Evolutionary conservation across 768 basidiomycete genomes (phyloP).

Genomic region (Suillus plorans): DNA sequence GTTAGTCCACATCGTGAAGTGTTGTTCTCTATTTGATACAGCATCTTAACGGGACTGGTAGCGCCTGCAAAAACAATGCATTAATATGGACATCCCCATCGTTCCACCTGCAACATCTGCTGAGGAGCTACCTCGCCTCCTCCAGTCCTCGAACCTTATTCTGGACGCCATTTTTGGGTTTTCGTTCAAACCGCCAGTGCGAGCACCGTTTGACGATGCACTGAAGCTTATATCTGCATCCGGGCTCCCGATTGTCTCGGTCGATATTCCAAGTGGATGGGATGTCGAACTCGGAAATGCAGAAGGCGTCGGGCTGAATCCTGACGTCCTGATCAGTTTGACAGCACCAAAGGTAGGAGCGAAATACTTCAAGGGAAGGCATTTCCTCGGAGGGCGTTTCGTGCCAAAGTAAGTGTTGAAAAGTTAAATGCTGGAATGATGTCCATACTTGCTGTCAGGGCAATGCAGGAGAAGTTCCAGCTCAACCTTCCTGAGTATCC

Average conservation of each 20-base stretch:
- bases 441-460: slow-evolving; percentile 38
- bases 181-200: slow-evolving; percentile 90
- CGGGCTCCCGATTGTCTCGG: slow-evolving; percentile 80
- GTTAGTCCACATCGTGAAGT: slow-evolving; percentile 33
- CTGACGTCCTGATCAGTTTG: slow-evolving; percentile 83
- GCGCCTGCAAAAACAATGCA: slow-evolving; percentile 84
- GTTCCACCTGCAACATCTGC: slow-evolving; percentile 50
- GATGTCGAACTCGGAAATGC: slow-evolving; percentile 79
- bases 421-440: slow-evolving; percentile 1
- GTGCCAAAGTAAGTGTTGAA: slow-evolving; percentile 68
- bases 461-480: slow-evolving; percentile 68
- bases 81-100: slow-evolving; percentile 83
- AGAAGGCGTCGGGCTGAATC: slow-evolving; percentile 56
- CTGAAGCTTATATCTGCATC: slow-evolving; percentile 65
- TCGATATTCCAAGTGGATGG: slow-evolving; percentile 98
- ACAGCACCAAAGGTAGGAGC: slow-evolving; percentile 95
- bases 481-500: slow-evolving; percentile 84
- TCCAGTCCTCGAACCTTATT: slow-evolving; percentile 72
- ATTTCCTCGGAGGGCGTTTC: slow-evolving; percentile 95
- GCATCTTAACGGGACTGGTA: slow-evolving; percentile 26
- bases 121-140: slow-evolving; percentile 46
- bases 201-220: slow-evolving; percentile 81
- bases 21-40: not conserved
- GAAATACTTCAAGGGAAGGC: slow-evolving; percentile 69
- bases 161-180: slow-evolving; percentile 98